Evolutionary conservation across 306 rosid species (phyloP).

Genomic region (Medicago arabica): DNA sequence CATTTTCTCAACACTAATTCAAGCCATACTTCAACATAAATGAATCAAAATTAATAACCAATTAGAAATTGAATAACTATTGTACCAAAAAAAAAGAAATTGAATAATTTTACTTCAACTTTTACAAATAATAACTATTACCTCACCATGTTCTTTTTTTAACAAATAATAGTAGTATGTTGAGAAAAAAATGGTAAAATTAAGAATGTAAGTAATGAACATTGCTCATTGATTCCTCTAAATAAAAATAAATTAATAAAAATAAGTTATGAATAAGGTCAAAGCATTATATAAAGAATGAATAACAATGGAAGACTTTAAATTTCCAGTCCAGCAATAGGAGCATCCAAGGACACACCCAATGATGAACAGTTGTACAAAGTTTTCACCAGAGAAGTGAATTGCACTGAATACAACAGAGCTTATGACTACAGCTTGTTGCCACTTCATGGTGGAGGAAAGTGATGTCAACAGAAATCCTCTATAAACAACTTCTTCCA

Average conservation of each 20-base stretch:
- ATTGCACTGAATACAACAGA: conserved; percentile 72
- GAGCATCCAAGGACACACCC: conserved; percentile 82
- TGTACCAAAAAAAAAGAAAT: no score
- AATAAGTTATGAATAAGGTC: conserved; percentile 56
- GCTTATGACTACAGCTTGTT: conserved; percentile 67
- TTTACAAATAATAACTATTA: no score
- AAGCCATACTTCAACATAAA: no score
- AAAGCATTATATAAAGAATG: conserved; percentile 85
- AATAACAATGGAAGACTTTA: conserved; percentile 61
- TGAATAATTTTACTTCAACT: no score
- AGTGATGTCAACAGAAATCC: conserved; percentile 78
- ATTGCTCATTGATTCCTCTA: conserved; percentile 2
- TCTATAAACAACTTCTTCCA: conserved; percentile 80
- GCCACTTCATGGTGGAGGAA: conserved; percentile 72
- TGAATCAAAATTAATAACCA: no score
- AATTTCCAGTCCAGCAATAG: conserved; percentile 77
- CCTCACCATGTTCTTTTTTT: no score
- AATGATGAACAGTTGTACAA: conserved; percentile 69
- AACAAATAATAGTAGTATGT: not conserved
- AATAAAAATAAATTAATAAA: conserved; percentile 41
- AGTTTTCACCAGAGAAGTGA: conserved; percentile 78
- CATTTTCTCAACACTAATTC: no score
- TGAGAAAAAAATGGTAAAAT: not conserved
- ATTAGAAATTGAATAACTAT: no score
- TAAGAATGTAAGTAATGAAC: not conserved